A percentile compares a stretch with the other conserved stretches of the same genome.
Conservation (phyloP, 2,329 filamentous ascomycete species). For the Zalaria obscura region DNA sequence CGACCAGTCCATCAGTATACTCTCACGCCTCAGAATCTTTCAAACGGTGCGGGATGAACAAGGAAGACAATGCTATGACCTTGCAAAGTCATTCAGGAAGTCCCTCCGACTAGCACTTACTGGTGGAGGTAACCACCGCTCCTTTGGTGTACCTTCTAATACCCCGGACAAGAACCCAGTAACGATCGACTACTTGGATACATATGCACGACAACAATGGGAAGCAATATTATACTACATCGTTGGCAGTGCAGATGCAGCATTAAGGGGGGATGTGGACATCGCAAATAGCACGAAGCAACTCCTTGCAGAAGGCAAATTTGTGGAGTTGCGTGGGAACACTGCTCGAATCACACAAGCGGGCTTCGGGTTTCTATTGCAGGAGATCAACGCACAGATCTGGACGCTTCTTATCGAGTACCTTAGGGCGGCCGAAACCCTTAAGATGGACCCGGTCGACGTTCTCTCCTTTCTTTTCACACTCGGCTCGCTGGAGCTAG, state of each 20-base stretch:
- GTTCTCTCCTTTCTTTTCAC: slow-evolving; percentile 95
- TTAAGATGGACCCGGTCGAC: slow-evolving; percentile 76
- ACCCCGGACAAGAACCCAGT: slow-evolving; percentile 49
- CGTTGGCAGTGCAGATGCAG: slow-evolving; percentile 57
- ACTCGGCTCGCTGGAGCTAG: slow-evolving; percentile 82
- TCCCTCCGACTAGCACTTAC: slow-evolving; percentile 79
- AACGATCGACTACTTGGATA: slow-evolving; percentile 61
- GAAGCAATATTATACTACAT: slow-evolving; percentile 94
- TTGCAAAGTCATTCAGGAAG: slow-evolving; percentile 68
- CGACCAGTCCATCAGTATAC: slow-evolving; percentile 68
- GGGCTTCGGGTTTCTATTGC: slow-evolving; percentile 86
- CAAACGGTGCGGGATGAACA: slow-evolving; percentile 41
- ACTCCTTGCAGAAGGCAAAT: slow-evolving; percentile 63
- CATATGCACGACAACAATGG: slow-evolving; percentile 80
- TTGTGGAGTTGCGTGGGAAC: slow-evolving; percentile 47
- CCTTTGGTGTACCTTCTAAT: slow-evolving; percentile 75
- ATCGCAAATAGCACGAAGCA: slow-evolving; percentile 63
- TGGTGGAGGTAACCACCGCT: slow-evolving; percentile 70
- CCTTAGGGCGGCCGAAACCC: slow-evolving; percentile 57
- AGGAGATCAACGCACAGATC: slow-evolving; percentile 91
- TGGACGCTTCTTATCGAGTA: slow-evolving; percentile 93
- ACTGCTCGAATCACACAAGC: slow-evolving; percentile 71
- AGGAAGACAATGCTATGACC: slow-evolving; percentile 55
- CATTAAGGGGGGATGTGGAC: slow-evolving; percentile 30
- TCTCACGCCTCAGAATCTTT: slow-evolving; percentile 75